Conservation (phyloP, 1,284 basidiomycete species). For the Fomitopsis pinicola region DNA sequence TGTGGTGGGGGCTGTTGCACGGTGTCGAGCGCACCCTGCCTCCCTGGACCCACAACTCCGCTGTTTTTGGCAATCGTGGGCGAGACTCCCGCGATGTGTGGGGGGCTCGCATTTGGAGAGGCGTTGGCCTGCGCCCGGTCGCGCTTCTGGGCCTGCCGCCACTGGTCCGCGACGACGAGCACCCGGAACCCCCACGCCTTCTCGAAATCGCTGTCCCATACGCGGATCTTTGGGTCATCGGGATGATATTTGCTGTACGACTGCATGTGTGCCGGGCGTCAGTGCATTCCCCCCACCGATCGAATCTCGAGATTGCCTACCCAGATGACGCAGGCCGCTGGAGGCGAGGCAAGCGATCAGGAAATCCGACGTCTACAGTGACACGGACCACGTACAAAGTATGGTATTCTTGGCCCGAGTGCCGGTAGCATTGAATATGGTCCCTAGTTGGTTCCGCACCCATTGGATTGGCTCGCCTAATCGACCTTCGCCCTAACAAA, state of each 20-base stretch:
- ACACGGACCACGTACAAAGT: constrained; percentile 46
- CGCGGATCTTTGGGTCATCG: constrained; percentile 47
- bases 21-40: background rate
- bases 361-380: background rate
- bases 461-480: constrained; percentile 36
- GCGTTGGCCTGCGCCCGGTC: constrained; percentile 13
- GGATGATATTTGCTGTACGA: constrained; percentile 63
- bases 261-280: constrained; percentile 28
- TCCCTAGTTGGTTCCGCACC: constrained; percentile 53
- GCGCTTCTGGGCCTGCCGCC: constrained; percentile 24
- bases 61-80: constrained; percentile 5
- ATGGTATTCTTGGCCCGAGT: constrained; percentile 63
- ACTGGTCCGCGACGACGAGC: constrained; percentile 26
- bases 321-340: constrained; percentile 63
- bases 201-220: constrained; percentile 57
- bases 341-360: constrained; percentile 14
- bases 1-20: constrained; percentile 6
- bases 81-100: background rate
- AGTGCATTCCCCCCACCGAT: background rate
- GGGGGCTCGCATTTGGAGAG: background rate
- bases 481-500: constrained; percentile 23
- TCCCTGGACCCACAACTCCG: background rate
- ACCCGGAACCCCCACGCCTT: constrained; percentile 51
- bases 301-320: constrained; percentile 33
- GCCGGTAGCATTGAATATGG: constrained; percentile 57